A percentile compares a stretch with the other conserved stretches of the same genome.
Evolutionary conservation across 208 protist species (phyloP).

Genomic region (Crithidia mellificae): DNA sequence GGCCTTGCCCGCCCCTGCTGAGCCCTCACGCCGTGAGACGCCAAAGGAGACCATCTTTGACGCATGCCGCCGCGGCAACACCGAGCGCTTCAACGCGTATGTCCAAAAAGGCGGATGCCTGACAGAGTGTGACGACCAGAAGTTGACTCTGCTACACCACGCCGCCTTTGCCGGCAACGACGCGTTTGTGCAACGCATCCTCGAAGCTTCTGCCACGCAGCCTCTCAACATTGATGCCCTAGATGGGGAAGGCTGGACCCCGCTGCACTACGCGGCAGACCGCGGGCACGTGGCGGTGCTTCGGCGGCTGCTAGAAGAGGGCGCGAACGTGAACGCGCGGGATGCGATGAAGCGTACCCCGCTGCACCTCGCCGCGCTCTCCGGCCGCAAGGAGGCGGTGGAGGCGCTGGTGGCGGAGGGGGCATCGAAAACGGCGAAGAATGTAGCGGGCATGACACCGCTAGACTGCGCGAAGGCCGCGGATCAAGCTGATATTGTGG

Average conservation of each 20-base stretch:
- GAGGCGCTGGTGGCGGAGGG: constrained; percentile 49
- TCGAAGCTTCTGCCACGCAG: constrained; percentile 39
- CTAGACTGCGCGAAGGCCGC: constrained; percentile 53
- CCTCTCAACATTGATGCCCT: constrained; percentile 58
- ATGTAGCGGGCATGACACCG: constrained; percentile 64
- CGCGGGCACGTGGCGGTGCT: constrained; percentile 55
- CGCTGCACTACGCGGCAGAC: constrained; percentile 86
- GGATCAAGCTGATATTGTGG: constrained; percentile 35
- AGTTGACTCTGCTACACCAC: constrained; percentile 87
- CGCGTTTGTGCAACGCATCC: constrained; percentile 40
- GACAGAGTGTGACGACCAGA: constrained; percentile 69
- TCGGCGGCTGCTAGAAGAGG: constrained; percentile 55
- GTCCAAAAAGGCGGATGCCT: constrained; percentile 71
- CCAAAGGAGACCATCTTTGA: constrained; percentile 70
- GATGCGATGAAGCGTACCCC: constrained; percentile 71
- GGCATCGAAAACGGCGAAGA: constrained; percentile 52
- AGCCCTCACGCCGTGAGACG: neutral
- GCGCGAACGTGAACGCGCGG: constrained; percentile 68
- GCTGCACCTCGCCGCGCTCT: constrained; percentile 75
- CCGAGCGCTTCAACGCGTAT: constrained; percentile 56
- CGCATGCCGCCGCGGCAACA: constrained; percentile 60
- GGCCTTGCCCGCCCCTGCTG: neutral
- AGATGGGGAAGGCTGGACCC: constrained; percentile 82
- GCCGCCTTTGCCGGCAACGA: constrained; percentile 68
- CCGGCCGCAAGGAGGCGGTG: constrained; percentile 40